Base-by-base conservation (phyloP, 1,139 yeast species). In the Pichia sp. region DNA sequence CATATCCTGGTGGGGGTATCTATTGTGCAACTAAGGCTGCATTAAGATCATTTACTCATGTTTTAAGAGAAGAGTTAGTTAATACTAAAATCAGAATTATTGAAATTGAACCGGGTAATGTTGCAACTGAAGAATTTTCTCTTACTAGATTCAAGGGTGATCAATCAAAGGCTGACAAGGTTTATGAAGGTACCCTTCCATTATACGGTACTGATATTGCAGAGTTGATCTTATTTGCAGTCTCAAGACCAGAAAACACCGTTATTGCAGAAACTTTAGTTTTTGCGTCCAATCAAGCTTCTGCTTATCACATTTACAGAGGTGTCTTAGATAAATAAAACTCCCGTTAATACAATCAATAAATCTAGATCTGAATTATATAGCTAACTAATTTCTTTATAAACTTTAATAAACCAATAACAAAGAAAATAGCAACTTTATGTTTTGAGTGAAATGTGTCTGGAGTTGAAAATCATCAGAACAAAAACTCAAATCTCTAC, bases 221-320 rank as follows among this genome's bases (percentile, higher is more conserved):
- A 34, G 81, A 77, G 55, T 60, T 73, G 30, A 74, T 76, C 54
- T 77, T 75, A 8, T 77, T 76, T 61, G 75, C 75, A n/a, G 70
- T 72, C 33, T 65, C 79, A 11, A 75, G 81, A 69, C 74, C 71
- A 56, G 71, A 67, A 53, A 77, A 76, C 57, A 74, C 79, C 1
- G 81, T 77, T 5, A 67, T 77, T 56, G 80, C 81, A 4, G 80
- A 77, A 57, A 72, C 78, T 10, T 69, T 77, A 55, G 72, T 77
- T 2, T 75, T 75, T 59, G 77, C 80, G 19, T 71, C 73, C 48
- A 73, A 76, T 62, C 81, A 77, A 67, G 81, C 80, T 7, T 79
- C 89, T 58, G 82, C 95, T 18, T 67, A 75, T 56, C 90, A 86
- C 63, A 68, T 79, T 19, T 72, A 77, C 66, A 66, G 75, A 54